Conservation (phyloP, 441 rosid genomes). For the Gossypium laxum region DNA sequence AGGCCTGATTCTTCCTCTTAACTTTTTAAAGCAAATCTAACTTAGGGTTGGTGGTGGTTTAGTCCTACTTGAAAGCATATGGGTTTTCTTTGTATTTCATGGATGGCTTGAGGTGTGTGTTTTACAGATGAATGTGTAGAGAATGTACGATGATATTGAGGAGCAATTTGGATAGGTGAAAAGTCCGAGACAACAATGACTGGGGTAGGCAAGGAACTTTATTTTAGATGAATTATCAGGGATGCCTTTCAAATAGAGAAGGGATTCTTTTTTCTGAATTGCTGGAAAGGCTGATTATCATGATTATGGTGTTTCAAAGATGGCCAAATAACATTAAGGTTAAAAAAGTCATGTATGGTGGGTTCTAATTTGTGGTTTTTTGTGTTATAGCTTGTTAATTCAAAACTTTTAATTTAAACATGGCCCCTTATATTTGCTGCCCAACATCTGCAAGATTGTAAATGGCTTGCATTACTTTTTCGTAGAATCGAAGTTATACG, state of each 20-base stretch:
- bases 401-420: neutral
- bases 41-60: neutral
- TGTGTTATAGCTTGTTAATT: neutral
- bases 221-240: neutral
- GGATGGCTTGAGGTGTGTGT: neutral
- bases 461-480: neutral
- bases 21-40: neutral
- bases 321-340: neutral
- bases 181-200: neutral
- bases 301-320: neutral
- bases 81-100: neutral
- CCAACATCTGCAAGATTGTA: neutral
- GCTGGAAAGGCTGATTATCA: neutral
- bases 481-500: neutral
- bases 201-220: neutral
- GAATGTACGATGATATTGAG: neutral
- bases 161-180: neutral
- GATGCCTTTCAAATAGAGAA: neutral
- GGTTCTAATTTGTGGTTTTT: neutral
- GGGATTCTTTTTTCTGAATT: neutral
- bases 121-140: slow-evolving; percentile 3
- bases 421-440: neutral
- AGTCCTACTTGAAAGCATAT: neutral
- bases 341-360: neutral
- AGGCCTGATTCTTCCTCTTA: neutral